Evolutionary conservation across 768 basidiomycete species (phyloP).

Genomic region (Hericium alpestre): DNA sequence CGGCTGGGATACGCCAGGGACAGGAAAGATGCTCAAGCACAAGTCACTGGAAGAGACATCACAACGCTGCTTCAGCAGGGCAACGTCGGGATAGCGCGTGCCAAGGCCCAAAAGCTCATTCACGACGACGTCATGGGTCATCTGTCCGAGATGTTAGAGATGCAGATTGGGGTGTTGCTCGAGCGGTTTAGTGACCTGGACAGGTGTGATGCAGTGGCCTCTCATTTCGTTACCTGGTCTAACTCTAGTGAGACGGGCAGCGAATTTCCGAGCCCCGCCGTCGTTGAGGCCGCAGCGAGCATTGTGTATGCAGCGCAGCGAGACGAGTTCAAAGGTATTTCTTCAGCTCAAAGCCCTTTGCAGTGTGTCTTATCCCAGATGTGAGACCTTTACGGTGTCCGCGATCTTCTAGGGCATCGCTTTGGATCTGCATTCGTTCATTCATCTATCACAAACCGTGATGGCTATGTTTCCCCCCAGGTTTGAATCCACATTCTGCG

Average conservation of each 20-base stretch:
- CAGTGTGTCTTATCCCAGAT: not conserved
- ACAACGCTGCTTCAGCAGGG: slow-evolving; percentile 53
- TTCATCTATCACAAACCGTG: slow-evolving; percentile 39
- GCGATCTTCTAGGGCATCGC: slow-evolving; percentile 43
- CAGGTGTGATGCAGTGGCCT: slow-evolving; percentile 23
- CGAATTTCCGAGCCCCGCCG: slow-evolving; percentile 33
- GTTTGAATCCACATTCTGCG: slow-evolving; percentile 19
- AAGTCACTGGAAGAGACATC: slow-evolving; percentile 57
- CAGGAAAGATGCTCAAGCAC: slow-evolving; percentile 53
- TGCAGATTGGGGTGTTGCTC: slow-evolving; percentile 52
- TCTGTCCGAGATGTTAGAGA: slow-evolving; percentile 54
- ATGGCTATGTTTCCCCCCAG: slow-evolving; percentile 43
- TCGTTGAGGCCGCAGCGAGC: slow-evolving; percentile 60
- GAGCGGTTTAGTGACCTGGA: slow-evolving; percentile 51
- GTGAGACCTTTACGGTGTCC: slow-evolving; percentile 47
- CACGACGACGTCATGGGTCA: slow-evolving; percentile 52
- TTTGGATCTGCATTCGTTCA: slow-evolving; percentile 49
- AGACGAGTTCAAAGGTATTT: slow-evolving; percentile 46
- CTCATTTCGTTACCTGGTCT: not conserved
- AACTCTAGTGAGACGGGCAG: slow-evolving; percentile 16
- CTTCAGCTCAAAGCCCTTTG: not conserved
- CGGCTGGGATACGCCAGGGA: slow-evolving; percentile 61
- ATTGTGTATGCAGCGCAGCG: slow-evolving; percentile 53
- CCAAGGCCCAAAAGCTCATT: slow-evolving; percentile 61
- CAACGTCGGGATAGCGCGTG: slow-evolving; percentile 52